Conservation (phyloP, 306 rosid genomes). For the Inga oerstediana region DNA sequence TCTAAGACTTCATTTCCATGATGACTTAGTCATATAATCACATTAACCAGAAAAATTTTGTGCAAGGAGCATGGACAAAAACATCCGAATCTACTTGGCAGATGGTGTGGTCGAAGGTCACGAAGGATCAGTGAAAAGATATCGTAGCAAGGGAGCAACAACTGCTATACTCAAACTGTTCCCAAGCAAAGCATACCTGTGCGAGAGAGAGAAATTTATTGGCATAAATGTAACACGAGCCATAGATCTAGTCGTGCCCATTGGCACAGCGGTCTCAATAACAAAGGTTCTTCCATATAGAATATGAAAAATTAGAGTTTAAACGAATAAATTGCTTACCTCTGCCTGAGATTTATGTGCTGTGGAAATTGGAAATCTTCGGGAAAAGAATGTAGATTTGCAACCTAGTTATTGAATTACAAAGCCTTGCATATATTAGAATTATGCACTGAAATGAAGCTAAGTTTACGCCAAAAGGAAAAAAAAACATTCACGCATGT, state of each 20-base stretch:
- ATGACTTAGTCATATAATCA: not conserved
- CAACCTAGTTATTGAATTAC: constrained; percentile 58
- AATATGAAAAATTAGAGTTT: not conserved
- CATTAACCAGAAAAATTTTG: constrained; percentile 15
- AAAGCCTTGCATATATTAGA: constrained; percentile 27
- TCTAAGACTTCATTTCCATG: not conserved
- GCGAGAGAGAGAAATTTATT: constrained; percentile 20
- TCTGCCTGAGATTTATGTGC: constrained; percentile 79
- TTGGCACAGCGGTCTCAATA: constrained; percentile 4
- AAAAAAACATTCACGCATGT: constrained; percentile 6
- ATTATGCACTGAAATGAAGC: constrained; percentile 28
- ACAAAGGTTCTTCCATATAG: not conserved
- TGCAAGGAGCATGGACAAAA: not conserved
- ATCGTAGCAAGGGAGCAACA: constrained; percentile 76
- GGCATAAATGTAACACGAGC: not conserved
- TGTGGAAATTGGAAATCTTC: constrained; percentile 79
- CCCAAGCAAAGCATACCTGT: constrained; percentile 87
- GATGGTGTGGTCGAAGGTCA: constrained; percentile 27
- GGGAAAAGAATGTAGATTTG: constrained; percentile 84
- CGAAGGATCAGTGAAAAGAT: constrained; percentile 60
- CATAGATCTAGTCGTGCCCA: constrained; percentile 1
- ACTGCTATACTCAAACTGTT: constrained; percentile 88
- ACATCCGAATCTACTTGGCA: constrained; percentile 26
- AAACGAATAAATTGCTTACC: constrained; percentile 45
- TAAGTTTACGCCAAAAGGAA: not conserved